Evolutionary conservation across 2,329 filamentous ascomycete genomes (phyloP), one percentile per base, ranked within the genome.

Genomic region (Alternaria panax): DNA sequence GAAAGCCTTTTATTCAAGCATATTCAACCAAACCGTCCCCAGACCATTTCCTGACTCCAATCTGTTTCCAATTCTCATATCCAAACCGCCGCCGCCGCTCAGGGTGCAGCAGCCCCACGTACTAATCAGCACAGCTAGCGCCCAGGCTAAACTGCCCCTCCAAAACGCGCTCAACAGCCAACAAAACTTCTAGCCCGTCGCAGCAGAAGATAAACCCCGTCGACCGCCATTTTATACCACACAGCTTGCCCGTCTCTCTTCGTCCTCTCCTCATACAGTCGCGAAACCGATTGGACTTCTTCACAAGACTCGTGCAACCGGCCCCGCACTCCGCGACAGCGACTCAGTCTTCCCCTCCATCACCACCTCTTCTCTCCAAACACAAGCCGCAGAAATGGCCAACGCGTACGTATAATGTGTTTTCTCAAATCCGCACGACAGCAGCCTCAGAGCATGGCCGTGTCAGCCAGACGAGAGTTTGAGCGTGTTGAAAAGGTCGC

Each of bases 321-420:
- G 63, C 63, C 64, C 63, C 60, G 61, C 64, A 61, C 54, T 57
- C 60, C 63, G 59, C 66, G 27, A 40, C 53, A 51, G 41, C 50
- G 51, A 46, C 46, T 51, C 52, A 51, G 22, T 47, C 53, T 51
- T 48, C 60, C 57, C 24, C 56, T 52, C 54, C 50, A 60, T 47
- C 56, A 65, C 40, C 57, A 48, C 57, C 56, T 52, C 57, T 18
- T 32, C 56, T 28, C 50, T 50, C 55, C 43, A 48, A 34, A 42
- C 36, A 59, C 59, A 41, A 59, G 38, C 57, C 60, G 57, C 66
- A 67, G 79, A 73, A 74, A 89, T 88, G 86, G 85, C 85, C 59
- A 90, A 89, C 77, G 90, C 93, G 79, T 87, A 95, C 79, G 69
- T 72, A 60, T 28, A 54, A 4, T 36, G 36, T 28, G 14, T 3